phyloP scores from a whole-genome alignment of 768 basidiomycete species.

The Boletus reticulatus region DNA sequence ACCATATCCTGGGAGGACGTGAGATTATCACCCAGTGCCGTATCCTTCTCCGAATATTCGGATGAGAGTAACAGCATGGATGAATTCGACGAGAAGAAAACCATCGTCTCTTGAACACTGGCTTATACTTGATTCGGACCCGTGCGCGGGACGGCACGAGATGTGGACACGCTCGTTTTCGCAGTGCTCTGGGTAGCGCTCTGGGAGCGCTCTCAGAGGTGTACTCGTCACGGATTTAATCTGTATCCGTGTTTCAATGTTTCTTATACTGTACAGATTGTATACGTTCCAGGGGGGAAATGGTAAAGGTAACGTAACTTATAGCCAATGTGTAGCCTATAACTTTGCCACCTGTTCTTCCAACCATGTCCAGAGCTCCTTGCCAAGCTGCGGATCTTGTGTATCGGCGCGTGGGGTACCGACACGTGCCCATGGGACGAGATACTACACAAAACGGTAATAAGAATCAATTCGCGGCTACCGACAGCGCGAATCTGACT shows the following conservation, averaged over 20 bases:
- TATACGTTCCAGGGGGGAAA: no score
- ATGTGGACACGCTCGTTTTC: background rate
- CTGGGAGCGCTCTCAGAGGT: no score
- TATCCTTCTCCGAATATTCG: background rate
- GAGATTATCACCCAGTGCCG: background rate
- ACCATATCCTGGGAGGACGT: background rate
- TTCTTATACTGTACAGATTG: no score
- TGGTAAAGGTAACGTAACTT: no score
- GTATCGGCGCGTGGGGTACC: slow-evolving; percentile 1
- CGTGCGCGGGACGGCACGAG: background rate
- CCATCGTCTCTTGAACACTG: background rate
- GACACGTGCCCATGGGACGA: slow-evolving; percentile 6
- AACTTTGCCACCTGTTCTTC: slow-evolving; percentile 6
- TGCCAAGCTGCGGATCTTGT: slow-evolving; percentile 7
- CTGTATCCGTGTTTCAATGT: no score
- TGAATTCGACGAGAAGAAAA: background rate
- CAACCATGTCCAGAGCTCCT: slow-evolving; percentile 11
- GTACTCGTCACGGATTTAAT: no score
- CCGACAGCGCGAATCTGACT: background rate
- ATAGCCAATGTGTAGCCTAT: background rate
- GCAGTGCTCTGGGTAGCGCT: no score
- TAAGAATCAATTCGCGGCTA: background rate
- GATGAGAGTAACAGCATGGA: background rate
- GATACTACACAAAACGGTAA: background rate
- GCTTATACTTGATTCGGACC: background rate